These are phyloP conservation scores for Phyllachora maydis DNA, from an alignment of 2,329 filamentous ascomycete species.

Conservation along the genomic window DNA sequence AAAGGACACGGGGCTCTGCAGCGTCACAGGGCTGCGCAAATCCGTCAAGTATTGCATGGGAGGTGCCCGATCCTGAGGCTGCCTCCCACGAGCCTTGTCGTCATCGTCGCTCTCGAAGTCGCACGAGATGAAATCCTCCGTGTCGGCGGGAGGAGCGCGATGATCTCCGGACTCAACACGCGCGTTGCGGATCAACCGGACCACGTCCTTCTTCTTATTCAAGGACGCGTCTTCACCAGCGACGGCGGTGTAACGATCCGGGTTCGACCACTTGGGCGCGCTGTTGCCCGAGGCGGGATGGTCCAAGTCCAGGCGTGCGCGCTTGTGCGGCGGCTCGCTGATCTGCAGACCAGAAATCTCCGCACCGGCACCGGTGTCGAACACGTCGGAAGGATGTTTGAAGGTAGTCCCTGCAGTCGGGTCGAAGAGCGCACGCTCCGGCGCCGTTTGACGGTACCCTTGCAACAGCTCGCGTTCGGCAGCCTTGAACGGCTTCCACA, in stretches of 20 bases:
- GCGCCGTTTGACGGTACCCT: conserved; percentile 16
- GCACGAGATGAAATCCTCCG: conserved; percentile 81
- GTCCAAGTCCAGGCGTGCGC: conserved; percentile 13
- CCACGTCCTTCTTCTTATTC: conserved; percentile 64
- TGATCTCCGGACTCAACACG: conserved; percentile 36
- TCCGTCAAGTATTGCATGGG: no score
- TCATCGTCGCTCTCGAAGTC: conserved; percentile 40
- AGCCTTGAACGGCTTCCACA: conserved; percentile 12
- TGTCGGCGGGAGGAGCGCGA: conserved; percentile 25
- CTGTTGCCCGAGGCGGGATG: conserved; percentile 17
- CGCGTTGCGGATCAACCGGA: conserved; percentile 81
- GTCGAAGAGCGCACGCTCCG: conserved; percentile 24
- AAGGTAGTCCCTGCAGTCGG: conserved; percentile 26
- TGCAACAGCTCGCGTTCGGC: conserved; percentile 28
- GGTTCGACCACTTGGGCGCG: conserved; percentile 78
- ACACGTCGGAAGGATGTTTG: no score
- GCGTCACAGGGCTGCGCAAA: no score
- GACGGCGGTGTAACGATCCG: conserved; percentile 77
- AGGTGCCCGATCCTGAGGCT: no score
- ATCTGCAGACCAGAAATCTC: conserved; percentile 27
- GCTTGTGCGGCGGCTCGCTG: conserved; percentile 19
- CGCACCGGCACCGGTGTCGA: no score
- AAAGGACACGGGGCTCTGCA: no score
- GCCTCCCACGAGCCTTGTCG: conserved; percentile 7
- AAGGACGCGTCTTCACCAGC: conserved; percentile 55